These are phyloP conservation scores for Quercus wislizeni DNA, from an alignment of 306 rosid genomes.

Conservation along the genomic window DNA sequence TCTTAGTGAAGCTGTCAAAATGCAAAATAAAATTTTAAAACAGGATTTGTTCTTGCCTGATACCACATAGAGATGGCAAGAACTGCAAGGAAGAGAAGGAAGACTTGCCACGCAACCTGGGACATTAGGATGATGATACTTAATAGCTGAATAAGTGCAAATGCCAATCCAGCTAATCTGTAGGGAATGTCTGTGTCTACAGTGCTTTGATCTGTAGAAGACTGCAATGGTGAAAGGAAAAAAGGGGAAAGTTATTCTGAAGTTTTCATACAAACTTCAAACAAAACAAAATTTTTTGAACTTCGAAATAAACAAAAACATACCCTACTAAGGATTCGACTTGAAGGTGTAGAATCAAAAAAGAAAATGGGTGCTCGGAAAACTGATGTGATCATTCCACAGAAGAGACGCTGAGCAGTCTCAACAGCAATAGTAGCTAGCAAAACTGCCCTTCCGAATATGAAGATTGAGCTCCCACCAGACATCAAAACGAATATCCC, in stretches of 20 bases:
- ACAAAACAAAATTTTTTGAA: not conserved
- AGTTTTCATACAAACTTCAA: not conserved
- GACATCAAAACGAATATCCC: conserved; percentile 62
- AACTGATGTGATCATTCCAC: conserved; percentile 68
- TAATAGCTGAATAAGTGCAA: conserved; percentile 78
- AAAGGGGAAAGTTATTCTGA: not conserved
- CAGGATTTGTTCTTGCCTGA: conserved; percentile 43
- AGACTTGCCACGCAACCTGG: conserved; percentile 77
- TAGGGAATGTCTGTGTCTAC: conserved; percentile 80
- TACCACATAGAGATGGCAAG: conserved; percentile 72
- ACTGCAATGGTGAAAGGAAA: conserved; percentile 41
- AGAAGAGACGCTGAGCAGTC: conserved; percentile 75
- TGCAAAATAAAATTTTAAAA: not conserved
- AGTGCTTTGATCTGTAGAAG: conserved; percentile 86
- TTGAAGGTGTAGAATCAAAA: conserved; percentile 83
- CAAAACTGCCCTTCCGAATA: conserved; percentile 78
- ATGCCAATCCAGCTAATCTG: conserved; percentile 83
- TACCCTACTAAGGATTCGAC: conserved; percentile 83
- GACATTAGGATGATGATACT: conserved; percentile 75
- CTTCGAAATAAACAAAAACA: conserved; percentile 24
- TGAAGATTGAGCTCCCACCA: conserved; percentile 81
- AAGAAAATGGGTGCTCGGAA: conserved; percentile 82
- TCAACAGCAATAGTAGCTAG: conserved; percentile 69
- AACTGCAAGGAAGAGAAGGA: conserved; percentile 58
- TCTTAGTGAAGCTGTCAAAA: not conserved